Conservation (phyloP, 2,329 filamentous ascomycete genomes). For the Ophiostoma australiae region DNA sequence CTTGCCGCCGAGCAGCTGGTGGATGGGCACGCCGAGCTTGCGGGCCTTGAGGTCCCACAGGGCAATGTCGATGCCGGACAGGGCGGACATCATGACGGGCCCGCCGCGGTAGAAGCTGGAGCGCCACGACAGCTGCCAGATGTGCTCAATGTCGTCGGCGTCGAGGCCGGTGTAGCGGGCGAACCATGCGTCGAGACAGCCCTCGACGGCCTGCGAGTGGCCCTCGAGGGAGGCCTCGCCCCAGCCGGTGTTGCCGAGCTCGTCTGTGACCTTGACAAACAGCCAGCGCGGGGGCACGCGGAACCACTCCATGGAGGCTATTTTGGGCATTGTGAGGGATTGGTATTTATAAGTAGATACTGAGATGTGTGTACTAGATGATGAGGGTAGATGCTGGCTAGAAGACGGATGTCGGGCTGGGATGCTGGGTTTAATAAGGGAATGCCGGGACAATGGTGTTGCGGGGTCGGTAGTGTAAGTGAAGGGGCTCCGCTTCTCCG, state of each 20-base stretch:
- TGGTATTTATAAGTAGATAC: background rate
- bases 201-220: conserved; percentile 61
- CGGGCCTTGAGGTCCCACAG: conserved; percentile 61
- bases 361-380: background rate
- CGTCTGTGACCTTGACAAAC: conserved; percentile 63
- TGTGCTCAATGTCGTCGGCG: conserved; percentile 65
- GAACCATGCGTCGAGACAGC: conserved; percentile 57
- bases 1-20: conserved; percentile 63
- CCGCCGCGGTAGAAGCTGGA: conserved; percentile 65
- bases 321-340: conserved; percentile 34
- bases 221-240: conserved; percentile 63
- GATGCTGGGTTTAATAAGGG: background rate
- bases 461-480: conserved; percentile 10
- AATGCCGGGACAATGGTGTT: conserved; percentile 5
- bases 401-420: background rate
- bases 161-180: conserved; percentile 55
- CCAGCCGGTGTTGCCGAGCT: conserved; percentile 56
- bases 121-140: conserved; percentile 64
- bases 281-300: conserved; percentile 63
- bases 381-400: background rate
- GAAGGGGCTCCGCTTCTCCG: conserved; percentile 8
- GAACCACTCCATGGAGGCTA: conserved; percentile 60
- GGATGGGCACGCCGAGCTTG: conserved; percentile 49
- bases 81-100: conserved; percentile 65
- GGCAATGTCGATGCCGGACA: conserved; percentile 67